Base-by-base conservation (phyloP, 1,284 basidiomycete genomes). In the Lentinus polychrous region DNA sequence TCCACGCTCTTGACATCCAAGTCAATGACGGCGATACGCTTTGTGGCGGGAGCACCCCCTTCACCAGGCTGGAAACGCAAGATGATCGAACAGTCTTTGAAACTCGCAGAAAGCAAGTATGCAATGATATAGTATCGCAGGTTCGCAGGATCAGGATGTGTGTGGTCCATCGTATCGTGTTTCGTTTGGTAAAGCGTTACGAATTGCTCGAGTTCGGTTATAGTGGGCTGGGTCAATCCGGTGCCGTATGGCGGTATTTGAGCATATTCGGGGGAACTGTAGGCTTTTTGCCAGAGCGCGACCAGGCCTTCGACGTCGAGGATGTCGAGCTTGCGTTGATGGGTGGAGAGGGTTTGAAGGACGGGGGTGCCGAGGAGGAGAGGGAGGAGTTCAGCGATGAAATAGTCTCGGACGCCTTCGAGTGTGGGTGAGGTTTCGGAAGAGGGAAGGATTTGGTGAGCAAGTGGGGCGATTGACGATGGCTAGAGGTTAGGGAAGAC, bases 41-140 rank as follows among this genome's bases (percentile, higher is more conserved):
- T 24, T 27, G 32, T 17, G 23, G 11, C 31, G 3, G 20, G 32
- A 36, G 32, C 11, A 18, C 17, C 36, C 20, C 32, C 39, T 31
- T 36, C 27, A 2, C 23, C 23, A 17, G 55, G 48, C n/a, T 45
- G 46, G 22, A 82, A 58, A 49, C 73, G 78, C 35, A 94, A 60
- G 53, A 97, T 88, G 49, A 97, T 65, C 1, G 92, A 95, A 66
- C 94, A 97, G 65, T 98, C 94, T 65, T 97, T 98, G 77, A 97
- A 93, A 10, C 88, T 89, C n/a, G 91, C 89, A 8, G 90, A 90
- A 41, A 97, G 80, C 31, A 91, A 70, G 62, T 92, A 92, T 2
- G 87, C 84, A 44, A 89, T 68, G 40, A 84, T 62, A 55, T 83
- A 78, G 54, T 81, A 75, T 37, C 74, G 72, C 48, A 87, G 63